These are phyloP conservation scores for Xylaria palmicola DNA, from an alignment of 495 filamentous ascomycete genomes.

Conservation along the genomic window DNA sequence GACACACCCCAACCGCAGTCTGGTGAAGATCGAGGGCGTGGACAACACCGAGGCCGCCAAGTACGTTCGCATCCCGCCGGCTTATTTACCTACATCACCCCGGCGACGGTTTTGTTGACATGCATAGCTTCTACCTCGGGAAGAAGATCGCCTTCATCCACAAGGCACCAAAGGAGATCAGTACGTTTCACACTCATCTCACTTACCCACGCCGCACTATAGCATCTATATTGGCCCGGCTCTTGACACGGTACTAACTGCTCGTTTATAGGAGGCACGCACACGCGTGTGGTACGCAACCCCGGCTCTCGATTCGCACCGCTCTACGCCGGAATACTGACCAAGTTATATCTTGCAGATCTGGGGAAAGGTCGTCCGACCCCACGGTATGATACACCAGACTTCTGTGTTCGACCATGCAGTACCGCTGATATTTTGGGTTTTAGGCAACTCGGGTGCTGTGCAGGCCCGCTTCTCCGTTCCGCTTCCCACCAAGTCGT, in stretches of 20 bases:
- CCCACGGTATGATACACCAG: slow-evolving; percentile 68
- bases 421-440: slow-evolving; percentile 10
- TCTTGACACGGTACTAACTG: not conserved
- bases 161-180: slow-evolving; percentile 79
- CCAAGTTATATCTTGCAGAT: slow-evolving; percentile 41
- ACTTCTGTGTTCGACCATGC: not conserved
- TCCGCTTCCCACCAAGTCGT: slow-evolving; percentile 89
- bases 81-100: not conserved
- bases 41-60: slow-evolving; percentile 76
- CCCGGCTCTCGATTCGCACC: not conserved
- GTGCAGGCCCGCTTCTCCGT: slow-evolving; percentile 88
- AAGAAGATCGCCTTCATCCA: slow-evolving; percentile 96
- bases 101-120: slow-evolving; percentile 18
- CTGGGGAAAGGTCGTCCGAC: slow-evolving; percentile 93
- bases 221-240: not conserved
- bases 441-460: slow-evolving; percentile 82
- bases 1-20: slow-evolving; percentile 74
- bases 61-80: slow-evolving; percentile 50
- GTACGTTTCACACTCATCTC: slow-evolving; percentile 24
- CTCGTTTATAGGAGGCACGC: slow-evolving; percentile 59
- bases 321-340: not conserved
- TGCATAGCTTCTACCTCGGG: slow-evolving; percentile 72
- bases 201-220: not conserved
- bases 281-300: slow-evolving; percentile 66
- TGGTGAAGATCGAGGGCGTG: slow-evolving; percentile 95